Conservation (phyloP, 1,139 yeast species). For the Hemisphaericaspora xylanilytica region DNA sequence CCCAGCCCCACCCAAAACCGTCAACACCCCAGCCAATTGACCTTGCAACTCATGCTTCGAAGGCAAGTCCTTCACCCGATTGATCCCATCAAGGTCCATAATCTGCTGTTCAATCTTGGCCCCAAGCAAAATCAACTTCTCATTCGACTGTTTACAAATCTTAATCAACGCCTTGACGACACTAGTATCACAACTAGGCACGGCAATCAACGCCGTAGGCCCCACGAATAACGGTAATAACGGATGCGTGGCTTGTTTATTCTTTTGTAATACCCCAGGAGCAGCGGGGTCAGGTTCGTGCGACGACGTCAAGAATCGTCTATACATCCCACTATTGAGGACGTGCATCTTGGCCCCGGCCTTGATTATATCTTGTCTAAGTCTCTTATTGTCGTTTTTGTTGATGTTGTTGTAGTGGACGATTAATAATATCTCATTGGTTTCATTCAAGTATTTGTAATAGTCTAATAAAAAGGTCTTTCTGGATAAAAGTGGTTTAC, state of each 20-base stretch:
- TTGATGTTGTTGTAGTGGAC: conserved; percentile 81
- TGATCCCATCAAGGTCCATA: conserved; percentile 52
- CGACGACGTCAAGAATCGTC: conserved; percentile 72
- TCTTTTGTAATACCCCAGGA: conserved; percentile 46
- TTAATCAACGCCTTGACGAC: conserved; percentile 61
- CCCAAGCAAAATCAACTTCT: conserved; percentile 76
- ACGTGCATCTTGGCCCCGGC: conserved; percentile 68
- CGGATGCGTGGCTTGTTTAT: conserved; percentile 56
- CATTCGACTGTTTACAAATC: conserved; percentile 61
- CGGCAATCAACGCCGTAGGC: conserved; percentile 79
- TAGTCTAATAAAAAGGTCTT: conserved; percentile 82
- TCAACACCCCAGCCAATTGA: conserved; percentile 81
- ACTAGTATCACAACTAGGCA: conserved; percentile 69
- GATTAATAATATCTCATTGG: conserved; percentile 66
- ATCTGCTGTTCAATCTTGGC: conserved; percentile 67
- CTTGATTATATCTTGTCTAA: conserved; percentile 60
- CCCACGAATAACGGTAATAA: conserved; percentile 69
- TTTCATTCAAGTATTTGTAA: conserved; percentile 69
- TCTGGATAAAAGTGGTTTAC: conserved; percentile 58
- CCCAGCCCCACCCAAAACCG: conserved; percentile 85
- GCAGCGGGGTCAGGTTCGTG: conserved; percentile 75
- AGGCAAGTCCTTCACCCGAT: conserved; percentile 71
- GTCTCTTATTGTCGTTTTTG: conserved; percentile 61
- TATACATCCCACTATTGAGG: conserved; percentile 65
- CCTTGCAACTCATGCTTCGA: conserved; percentile 68